Evolutionary conservation across 2,329 filamentous ascomycete genomes (phyloP).

Genomic region (Fusarium cyanostomum): DNA sequence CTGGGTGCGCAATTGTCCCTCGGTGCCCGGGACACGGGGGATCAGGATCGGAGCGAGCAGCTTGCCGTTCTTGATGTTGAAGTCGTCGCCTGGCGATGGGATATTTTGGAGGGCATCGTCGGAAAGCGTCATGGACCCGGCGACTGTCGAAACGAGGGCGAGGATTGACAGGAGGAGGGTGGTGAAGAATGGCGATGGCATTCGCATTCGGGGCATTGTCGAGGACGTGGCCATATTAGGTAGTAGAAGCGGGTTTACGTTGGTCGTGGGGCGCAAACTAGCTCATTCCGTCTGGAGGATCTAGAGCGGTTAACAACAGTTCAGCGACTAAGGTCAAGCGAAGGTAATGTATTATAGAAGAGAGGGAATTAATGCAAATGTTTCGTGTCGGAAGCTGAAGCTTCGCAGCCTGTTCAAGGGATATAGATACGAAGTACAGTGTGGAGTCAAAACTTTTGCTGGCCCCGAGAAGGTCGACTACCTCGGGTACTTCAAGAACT

Average conservation of each 20-base stretch:
- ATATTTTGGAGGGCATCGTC: slow-evolving; percentile 78
- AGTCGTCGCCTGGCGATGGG: slow-evolving; percentile 76
- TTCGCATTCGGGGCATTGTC: slow-evolving; percentile 30
- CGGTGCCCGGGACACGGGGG: slow-evolving; percentile 87
- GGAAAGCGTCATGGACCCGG: slow-evolving; percentile 67
- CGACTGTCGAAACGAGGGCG: slow-evolving; percentile 39
- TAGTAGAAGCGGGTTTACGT: slow-evolving; percentile 29
- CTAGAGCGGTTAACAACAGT: slow-evolving; percentile 2
- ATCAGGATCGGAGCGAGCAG: slow-evolving; percentile 88
- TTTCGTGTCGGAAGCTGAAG: slow-evolving; percentile 31
- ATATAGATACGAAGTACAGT: slow-evolving; percentile 22
- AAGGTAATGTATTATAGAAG: slow-evolving; percentile 12
- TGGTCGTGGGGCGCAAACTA: slow-evolving; percentile 37
- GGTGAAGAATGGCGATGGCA: slow-evolving; percentile 30
- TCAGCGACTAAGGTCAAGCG: neutral
- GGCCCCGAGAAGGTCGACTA: neutral
- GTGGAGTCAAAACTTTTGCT: slow-evolving; percentile 4
- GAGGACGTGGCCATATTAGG: slow-evolving; percentile 28
- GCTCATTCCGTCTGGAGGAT: slow-evolving; percentile 33
- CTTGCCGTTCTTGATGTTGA: slow-evolving; percentile 78
- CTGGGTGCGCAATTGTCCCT: slow-evolving; percentile 76
- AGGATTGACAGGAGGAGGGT: slow-evolving; percentile 29
- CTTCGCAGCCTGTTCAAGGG: slow-evolving; percentile 31
- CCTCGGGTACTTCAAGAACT: no score
- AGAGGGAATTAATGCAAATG: slow-evolving; percentile 12